A percentile compares a stretch with the other conserved stretches of the same genome.
phyloP scores from a whole-genome alignment of 805 yeast species.

The Pichia membranifaciens region DNA sequence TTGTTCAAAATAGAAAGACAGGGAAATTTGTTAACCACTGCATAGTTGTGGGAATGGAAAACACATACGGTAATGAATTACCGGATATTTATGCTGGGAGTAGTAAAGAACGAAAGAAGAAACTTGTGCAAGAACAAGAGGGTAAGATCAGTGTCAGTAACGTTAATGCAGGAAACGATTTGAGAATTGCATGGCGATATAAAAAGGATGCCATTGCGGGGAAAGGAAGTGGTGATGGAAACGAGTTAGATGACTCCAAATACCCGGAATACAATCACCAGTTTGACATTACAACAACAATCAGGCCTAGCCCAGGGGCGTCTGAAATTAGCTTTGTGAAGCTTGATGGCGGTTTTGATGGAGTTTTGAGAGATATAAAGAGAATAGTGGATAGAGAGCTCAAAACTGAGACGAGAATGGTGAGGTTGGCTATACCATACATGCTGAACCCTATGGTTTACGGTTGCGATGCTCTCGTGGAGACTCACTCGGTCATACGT shows the following conservation, averaged over 20 bases:
- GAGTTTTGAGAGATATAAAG: constrained; percentile 38
- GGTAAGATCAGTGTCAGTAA: constrained; percentile 65
- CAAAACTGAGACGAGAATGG: constrained; percentile 37
- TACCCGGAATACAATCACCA: constrained; percentile 53
- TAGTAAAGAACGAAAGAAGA: constrained; percentile 58
- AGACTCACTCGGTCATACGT: constrained; percentile 46
- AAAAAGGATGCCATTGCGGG: constrained; percentile 16
- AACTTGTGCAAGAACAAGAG: constrained; percentile 50
- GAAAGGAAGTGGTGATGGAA: constrained; percentile 4
- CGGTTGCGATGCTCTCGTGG: constrained; percentile 33
- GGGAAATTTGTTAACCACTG: constrained; percentile 39
- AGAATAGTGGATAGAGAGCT: constrained; percentile 32
- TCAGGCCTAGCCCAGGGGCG: constrained; percentile 60
- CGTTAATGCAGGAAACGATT: constrained; percentile 42
- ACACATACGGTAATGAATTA: constrained; percentile 57
- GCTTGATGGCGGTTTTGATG: constrained; percentile 21
- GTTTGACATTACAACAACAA: constrained; percentile 70
- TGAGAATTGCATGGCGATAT: constrained; percentile 94
- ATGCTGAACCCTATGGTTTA: constrained; percentile 75
- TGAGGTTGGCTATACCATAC: constrained; percentile 71
- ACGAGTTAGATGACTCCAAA: constrained; percentile 28
- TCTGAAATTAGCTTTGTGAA: constrained; percentile 57
- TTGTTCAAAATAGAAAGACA: constrained; percentile 52
- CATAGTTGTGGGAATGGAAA: constrained; percentile 55
- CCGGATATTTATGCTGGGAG: constrained; percentile 77